Conservation (phyloP, 345 rosid species). For the Passiflora organensis region DNA sequence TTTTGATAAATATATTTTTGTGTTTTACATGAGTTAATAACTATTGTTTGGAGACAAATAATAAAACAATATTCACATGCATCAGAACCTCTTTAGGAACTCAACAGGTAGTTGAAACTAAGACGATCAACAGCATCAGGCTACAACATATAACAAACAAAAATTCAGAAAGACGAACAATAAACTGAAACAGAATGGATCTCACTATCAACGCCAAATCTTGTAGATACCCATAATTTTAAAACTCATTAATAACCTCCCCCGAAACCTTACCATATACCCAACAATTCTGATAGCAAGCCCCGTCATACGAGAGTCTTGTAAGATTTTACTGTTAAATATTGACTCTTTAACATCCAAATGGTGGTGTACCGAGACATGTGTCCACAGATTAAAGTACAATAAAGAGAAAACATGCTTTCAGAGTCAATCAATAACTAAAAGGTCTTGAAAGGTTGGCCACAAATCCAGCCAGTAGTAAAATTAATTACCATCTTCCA, state of each 20-base stretch:
- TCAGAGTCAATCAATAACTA: background rate
- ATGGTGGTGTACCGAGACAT: background rate
- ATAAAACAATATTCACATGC: conserved; percentile 8
- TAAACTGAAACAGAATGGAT: conserved; percentile 3
- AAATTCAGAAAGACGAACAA: background rate
- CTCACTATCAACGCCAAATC: conserved; percentile 66
- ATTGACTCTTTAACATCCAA: background rate
- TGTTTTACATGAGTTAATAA: too few species aligned
- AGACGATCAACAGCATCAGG: background rate
- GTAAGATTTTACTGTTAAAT: conserved; percentile 14
- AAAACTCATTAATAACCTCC: conserved; percentile 29
- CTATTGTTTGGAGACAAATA: conserved; percentile 67
- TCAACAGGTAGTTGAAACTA: background rate
- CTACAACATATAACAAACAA: background rate
- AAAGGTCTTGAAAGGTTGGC: background rate
- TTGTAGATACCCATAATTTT: conserved; percentile 32
- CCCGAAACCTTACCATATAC: conserved; percentile 41
- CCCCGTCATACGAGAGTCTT: conserved; percentile 75
- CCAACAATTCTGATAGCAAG: conserved; percentile 63
- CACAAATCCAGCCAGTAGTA: background rate
- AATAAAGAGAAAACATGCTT: background rate
- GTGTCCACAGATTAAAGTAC: background rate
- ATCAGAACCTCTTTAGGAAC: background rate
- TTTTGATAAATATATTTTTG: too few species aligned
- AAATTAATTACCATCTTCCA: conserved; percentile 56